A percentile compares a stretch with the other conserved stretches of the same genome.
phyloP scores from a whole-genome alignment of 2,329 filamentous ascomycete species.

The Chaetomium olivaceum region DNA sequence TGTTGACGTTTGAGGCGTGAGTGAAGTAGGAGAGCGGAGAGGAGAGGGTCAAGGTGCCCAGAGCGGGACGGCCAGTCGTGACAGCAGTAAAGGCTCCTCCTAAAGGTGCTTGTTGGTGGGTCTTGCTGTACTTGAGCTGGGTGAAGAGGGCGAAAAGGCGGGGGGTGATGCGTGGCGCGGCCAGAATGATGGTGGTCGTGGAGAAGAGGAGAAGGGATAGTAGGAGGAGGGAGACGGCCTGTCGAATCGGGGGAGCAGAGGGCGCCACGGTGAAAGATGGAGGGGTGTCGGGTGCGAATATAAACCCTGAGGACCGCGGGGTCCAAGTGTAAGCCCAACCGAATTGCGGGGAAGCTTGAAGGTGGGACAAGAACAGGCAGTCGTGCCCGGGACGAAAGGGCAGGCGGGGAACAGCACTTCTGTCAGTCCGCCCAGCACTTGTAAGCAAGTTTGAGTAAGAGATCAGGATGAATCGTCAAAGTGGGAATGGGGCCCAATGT shows the following conservation, averaged over 20 bases:
- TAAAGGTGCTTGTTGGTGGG: slow-evolving; percentile 37
- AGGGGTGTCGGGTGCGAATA: slow-evolving; percentile 2
- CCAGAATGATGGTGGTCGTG: slow-evolving; percentile 63
- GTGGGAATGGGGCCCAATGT: neutral
- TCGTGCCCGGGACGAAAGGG: neutral
- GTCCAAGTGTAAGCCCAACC: slow-evolving; percentile 8
- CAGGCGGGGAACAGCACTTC: neutral
- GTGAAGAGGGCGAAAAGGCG: slow-evolving; percentile 60
- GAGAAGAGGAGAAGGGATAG: slow-evolving; percentile 59
- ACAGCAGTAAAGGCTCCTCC: slow-evolving; percentile 24
- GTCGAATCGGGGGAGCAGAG: slow-evolving; percentile 31
- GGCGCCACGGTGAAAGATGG: slow-evolving; percentile 43
- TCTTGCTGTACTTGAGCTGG: slow-evolving; percentile 50
- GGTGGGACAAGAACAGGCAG: neutral
- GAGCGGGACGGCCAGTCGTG: slow-evolving; percentile 18
- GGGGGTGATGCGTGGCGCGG: slow-evolving; percentile 58
- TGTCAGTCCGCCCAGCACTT: neutral
- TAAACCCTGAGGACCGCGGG: slow-evolving; percentile 17
- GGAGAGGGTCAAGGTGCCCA: slow-evolving; percentile 36
- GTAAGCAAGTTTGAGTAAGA: neutral
- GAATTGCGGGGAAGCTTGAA: slow-evolving; percentile 19
- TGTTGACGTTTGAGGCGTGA: slow-evolving; percentile 62
- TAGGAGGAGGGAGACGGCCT: slow-evolving; percentile 44
- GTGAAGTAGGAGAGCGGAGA: slow-evolving; percentile 40
- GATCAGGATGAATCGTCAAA: neutral